Conservation (phyloP, 345 rosid species). For the Ceriops decandra region DNA sequence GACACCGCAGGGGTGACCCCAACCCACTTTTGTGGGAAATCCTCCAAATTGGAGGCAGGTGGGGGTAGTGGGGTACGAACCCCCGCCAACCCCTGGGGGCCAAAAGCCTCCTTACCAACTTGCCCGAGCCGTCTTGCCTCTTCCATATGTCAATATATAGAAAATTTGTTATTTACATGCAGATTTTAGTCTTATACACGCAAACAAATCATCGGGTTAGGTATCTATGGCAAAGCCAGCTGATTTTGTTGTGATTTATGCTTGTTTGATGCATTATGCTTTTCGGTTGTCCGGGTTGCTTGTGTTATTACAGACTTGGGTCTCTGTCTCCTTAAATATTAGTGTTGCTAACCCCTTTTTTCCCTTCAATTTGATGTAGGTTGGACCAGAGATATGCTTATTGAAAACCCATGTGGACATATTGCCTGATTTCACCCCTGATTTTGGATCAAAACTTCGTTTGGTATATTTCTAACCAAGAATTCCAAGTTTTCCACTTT, state of each 20-base stretch:
- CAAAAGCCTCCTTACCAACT: too few species aligned
- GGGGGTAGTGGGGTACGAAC: too few species aligned
- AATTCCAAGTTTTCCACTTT: not conserved
- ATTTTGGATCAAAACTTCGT: constrained; percentile 84
- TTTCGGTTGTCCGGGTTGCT: not conserved
- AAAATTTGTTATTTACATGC: too few species aligned
- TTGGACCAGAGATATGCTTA: constrained; percentile 92
- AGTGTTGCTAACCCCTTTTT: not conserved
- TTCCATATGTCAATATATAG: not conserved
- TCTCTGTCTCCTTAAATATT: not conserved
- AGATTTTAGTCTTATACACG: too few species aligned
- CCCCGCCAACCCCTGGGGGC: too few species aligned
- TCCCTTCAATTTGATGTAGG: constrained; percentile 37
- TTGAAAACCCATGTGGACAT: constrained; percentile 97
- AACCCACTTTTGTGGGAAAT: too few species aligned
- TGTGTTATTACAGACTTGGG: not conserved
- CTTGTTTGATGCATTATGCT: too few species aligned
- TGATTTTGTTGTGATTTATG: too few species aligned
- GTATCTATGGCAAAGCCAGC: too few species aligned
- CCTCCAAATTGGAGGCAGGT: too few species aligned
- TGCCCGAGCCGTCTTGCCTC: not conserved
- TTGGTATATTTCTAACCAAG: constrained; percentile 36
- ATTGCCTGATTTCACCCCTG: constrained; percentile 86
- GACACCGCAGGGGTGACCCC: too few species aligned
- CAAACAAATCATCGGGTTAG: too few species aligned